Conservation (phyloP, 225 moss, liverwort and hornwort genomes). For the Thuidium tamariscinum region DNA sequence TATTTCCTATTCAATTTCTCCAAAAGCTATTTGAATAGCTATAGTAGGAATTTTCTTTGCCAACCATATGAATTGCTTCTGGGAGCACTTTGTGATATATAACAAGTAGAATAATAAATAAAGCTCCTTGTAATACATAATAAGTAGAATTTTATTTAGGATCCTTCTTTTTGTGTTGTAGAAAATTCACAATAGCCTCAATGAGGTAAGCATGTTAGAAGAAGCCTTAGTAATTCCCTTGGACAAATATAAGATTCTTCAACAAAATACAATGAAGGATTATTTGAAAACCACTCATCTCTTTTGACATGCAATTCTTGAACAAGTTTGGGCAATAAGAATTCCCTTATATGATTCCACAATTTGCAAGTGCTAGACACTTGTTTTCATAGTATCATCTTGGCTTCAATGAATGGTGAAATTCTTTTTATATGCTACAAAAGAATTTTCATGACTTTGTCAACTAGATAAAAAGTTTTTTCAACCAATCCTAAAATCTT, state of each 20-base stretch:
- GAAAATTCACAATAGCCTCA: background rate
- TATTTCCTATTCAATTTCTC: rapidly evolving
- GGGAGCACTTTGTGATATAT: rapidly evolving
- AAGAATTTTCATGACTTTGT: background rate
- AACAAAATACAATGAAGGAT: background rate
- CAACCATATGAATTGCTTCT: background rate
- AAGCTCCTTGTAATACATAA: rapidly evolving
- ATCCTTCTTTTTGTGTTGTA: background rate
- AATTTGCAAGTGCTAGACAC: background rate
- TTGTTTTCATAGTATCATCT: background rate
- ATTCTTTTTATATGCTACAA: background rate
- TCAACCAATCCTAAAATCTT: background rate
- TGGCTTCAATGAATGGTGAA: rapidly evolving
- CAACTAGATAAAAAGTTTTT: rapidly evolving
- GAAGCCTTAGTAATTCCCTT: background rate
- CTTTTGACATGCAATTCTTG: background rate
- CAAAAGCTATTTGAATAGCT: rapidly evolving
- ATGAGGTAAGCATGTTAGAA: background rate
- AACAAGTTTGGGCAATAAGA: background rate
- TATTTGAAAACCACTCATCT: background rate
- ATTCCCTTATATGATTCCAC: rapidly evolving
- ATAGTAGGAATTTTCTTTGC: background rate
- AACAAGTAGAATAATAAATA: background rate
- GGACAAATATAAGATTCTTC: background rate
- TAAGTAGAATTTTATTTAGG: background rate